Base-by-base conservation (phyloP, 345 rosid genomes). In the Citrus medica region DNA sequence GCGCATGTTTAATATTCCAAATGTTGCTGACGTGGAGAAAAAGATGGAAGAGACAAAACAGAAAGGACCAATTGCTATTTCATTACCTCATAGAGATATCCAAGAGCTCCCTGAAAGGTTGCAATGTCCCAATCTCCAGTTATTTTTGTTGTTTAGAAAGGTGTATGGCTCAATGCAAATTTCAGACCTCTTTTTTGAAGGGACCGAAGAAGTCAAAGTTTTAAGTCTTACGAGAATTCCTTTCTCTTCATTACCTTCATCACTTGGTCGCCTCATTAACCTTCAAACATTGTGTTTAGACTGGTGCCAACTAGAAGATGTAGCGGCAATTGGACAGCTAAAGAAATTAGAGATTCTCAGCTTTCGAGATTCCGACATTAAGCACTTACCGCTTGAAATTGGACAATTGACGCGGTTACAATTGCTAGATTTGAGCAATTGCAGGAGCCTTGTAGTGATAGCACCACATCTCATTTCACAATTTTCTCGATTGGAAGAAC, bases 161-260 rank as follows among this genome's bases (percentile, higher is more conserved):
- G 7, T 14, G 3, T 0, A n/a, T 16, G 4, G 55, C 5, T 62
- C 48, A 3, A 0, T 48, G 12, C 12, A 55, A 14, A 6, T 83
- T 4, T 71, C 82, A 3, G 25, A 28, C 5, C 14, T 2, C 25
- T 33, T 87, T 33, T 87, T 81, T 24, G 4, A 19, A 40, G 48
- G 73, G 14, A 66, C n/a, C 30, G 74, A 42, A 56, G 13, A 65
- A 22, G 78, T 83, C 8, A 79, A 78, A 68, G 86, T 87, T n/a
- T n/a, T n/a, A n/a, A n/a, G n/a, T n/a, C n/a, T n/a, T n/a, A n/a
- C n/a, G n/a, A n/a, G n/a, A n/a, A n/a, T n/a, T n/a, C n/a, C n/a
- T n/a, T n/a, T n/a, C n/a, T n/a, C n/a, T n/a, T 60, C 75, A 1
- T 6, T 73, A 53, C 83, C 83, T 61, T 24, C 70, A 8, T 84